Base-by-base conservation (phyloP, 768 basidiomycete species). In the Daedaleopsis sinensis region DNA sequence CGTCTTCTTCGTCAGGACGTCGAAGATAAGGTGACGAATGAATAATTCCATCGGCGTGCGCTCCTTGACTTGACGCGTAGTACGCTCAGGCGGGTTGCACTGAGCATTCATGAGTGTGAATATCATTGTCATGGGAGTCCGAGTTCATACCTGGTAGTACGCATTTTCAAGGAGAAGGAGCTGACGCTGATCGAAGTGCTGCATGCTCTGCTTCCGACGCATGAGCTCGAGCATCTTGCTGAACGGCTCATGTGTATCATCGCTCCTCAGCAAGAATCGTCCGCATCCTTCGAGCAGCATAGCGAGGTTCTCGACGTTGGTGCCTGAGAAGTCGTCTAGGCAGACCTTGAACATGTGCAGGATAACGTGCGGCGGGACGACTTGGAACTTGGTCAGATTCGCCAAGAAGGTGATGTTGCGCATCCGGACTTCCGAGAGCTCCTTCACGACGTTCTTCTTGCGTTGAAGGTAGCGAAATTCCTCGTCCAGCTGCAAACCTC, bases 311-410 rank as follows among this genome's bases (percentile, higher is more conserved):
- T 98, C 97, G 38, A 99, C 84, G 69, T 98, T 99, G 19, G 87
- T 86, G 2, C 91, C 93, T 1, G 89, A 88, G 69, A 99, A 94
- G 72, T 98, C 96, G 71, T 98, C 96, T 68, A 98, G 78, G 74
- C 93, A 96, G 53, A 96, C 94, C 84, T 98, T 98, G 80, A 96
- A 91, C 68, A 94, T 90, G 72, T 98, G 96, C 50, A 99, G 78
- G 68, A 98, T 94, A 58, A 96, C 80, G 72, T 98, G 95, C 4
- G 89, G 78, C 32, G 94, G 95, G 9, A 98, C 92, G 21, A 98
- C 87, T 42, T 84, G 80, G 74, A 98, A 98, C 75, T 99, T 99
- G n/a, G 96, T 96, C 67, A 99, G 77, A 73, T 91, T 96, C 5
- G 93, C 90, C 58, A 95, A 74, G 76, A 90, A 99, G 13, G 85